Conservation (phyloP, 2,329 filamentous ascomycete species). For the Parastagonospora avenae region DNA sequence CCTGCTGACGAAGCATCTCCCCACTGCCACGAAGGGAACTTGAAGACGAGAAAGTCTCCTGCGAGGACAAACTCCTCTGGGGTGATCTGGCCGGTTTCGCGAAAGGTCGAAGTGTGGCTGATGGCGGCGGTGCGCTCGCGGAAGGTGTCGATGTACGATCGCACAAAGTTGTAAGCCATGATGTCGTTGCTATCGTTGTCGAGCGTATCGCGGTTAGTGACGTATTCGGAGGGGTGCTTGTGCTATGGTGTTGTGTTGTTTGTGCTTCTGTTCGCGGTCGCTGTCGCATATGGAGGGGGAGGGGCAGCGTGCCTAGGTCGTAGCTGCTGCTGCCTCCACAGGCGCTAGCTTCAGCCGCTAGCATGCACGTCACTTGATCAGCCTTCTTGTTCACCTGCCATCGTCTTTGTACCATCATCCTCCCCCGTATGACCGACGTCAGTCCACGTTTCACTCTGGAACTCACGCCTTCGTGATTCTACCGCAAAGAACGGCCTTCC, state of each 20-base stretch:
- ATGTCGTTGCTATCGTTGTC: slow-evolving; percentile 1
- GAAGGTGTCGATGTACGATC: slow-evolving; percentile 89
- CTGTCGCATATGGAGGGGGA: slow-evolving; percentile 2
- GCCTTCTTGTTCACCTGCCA: not conserved
- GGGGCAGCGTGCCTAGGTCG: not conserved
- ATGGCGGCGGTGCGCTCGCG: slow-evolving; percentile 91
- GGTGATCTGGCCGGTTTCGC: slow-evolving; percentile 91
- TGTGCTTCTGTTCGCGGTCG: slow-evolving; percentile 2
- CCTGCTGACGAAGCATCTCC: slow-evolving; percentile 81
- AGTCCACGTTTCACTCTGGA: too few species aligned
- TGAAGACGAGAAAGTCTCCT: slow-evolving; percentile 97
- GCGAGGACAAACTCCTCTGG: slow-evolving; percentile 95
- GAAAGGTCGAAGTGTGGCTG: slow-evolving; percentile 89
- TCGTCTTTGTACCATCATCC: too few species aligned
- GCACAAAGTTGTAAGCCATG: slow-evolving; percentile 80
- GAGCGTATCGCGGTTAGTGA: not conserved
- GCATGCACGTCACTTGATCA: not conserved
- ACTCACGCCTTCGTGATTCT: too few species aligned
- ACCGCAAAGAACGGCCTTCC: too few species aligned
- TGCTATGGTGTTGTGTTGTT: not conserved
- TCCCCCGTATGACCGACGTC: too few species aligned
- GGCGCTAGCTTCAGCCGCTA: slow-evolving; percentile 1
- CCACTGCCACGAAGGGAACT: slow-evolving; percentile 99
- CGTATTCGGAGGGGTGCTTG: not conserved
- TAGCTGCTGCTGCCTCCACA: slow-evolving; percentile 1